A percentile compares a stretch with the other conserved stretches of the same genome.
Evolutionary conservation across 164 flowering plant species (phyloP).

Genomic region (Umbilicus rupestris): DNA sequence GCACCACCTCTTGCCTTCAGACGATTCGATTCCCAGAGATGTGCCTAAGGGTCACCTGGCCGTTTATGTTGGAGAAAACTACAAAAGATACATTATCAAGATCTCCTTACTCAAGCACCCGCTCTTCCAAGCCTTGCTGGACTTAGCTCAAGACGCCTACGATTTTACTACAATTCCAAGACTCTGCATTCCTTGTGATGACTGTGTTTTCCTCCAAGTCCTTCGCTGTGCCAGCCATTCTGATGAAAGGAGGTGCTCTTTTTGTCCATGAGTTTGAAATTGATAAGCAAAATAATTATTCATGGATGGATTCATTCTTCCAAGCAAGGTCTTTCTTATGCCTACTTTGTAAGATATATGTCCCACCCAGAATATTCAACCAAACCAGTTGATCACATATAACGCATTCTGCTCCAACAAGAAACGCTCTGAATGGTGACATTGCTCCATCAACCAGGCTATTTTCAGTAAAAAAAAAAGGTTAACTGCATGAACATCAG

Average conservation of each 20-base stretch:
- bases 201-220: neutral
- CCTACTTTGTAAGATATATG: neutral
- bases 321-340: neutral
- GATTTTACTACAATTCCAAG: neutral
- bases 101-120: constrained; percentile 3
- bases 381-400: neutral
- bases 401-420: neutral
- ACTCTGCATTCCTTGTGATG: constrained; percentile 11
- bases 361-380: neutral
- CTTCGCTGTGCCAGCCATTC: constrained; percentile 8
- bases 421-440: neutral
- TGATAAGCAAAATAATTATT: neutral
- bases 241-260: constrained; percentile 6
- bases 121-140: constrained; percentile 5
- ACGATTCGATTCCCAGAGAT: neutral
- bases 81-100: constrained; percentile 9
- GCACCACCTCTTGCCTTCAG: neutral
- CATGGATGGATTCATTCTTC: neutral
- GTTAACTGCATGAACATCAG: neutral
- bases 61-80: constrained; percentile 9
- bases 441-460: neutral
- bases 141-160: constrained; percentile 6
- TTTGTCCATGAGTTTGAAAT: neutral
- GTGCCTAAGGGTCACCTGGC: constrained; percentile 9
- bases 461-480: neutral